Evolutionary conservation across 208 protist genomes (phyloP).

Genomic region (Acanthamoeba healyi): DNA sequence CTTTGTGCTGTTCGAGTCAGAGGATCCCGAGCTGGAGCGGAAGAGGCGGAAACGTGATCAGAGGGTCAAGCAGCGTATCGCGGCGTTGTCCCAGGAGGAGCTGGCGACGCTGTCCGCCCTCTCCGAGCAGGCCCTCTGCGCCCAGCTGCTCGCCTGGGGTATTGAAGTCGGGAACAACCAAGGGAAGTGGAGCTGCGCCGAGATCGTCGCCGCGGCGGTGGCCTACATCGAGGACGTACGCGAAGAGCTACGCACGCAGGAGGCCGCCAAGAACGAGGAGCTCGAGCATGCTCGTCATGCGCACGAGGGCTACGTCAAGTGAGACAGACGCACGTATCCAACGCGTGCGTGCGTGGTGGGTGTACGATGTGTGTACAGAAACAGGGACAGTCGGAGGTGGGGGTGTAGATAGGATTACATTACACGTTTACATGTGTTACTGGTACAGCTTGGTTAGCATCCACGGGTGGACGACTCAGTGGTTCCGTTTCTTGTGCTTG

Average conservation of each 20-base stretch:
- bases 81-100: background rate
- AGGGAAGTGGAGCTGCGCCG: background rate
- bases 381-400: too few species aligned
- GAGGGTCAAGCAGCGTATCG: background rate
- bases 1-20: constrained; percentile 8
- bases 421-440: too few species aligned
- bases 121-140: background rate
- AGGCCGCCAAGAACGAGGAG: background rate
- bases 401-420: too few species aligned
- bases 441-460: too few species aligned
- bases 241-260: background rate
- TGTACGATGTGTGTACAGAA: too few species aligned
- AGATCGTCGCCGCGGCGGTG: background rate
- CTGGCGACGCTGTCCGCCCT: background rate
- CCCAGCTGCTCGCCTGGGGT: background rate
- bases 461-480: too few species aligned
- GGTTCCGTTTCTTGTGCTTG: background rate
- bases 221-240: background rate
- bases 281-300: background rate
- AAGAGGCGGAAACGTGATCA: background rate
- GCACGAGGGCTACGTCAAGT: background rate
- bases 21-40: background rate
- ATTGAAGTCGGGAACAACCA: background rate
- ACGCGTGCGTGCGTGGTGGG: too few species aligned
- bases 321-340: too few species aligned